Evolutionary conservation across 225 moss, liverwort and hornwort genomes (phyloP).

Genomic region (Marchantia paleacea): DNA sequence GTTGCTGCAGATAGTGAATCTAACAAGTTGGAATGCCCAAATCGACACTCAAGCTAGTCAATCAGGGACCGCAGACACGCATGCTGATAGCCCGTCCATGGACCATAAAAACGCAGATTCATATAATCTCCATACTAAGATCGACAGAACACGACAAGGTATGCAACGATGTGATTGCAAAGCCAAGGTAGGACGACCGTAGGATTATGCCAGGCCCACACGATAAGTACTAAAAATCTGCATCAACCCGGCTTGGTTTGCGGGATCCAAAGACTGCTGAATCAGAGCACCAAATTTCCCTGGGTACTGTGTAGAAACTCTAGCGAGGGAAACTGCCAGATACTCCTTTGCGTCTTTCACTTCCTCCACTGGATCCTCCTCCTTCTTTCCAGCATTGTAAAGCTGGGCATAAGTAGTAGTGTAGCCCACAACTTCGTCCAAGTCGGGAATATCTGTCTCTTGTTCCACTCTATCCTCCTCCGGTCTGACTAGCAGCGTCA

Average conservation of each 20-base stretch:
- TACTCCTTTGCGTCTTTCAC: slow-evolving; percentile 76
- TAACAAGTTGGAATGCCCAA: background rate
- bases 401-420: slow-evolving; percentile 90
- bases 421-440: slow-evolving; percentile 95
- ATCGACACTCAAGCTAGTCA: slow-evolving; percentile 2
- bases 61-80: background rate
- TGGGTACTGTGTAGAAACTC: slow-evolving; percentile 61
- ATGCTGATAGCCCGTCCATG: background rate
- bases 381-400: slow-evolving; percentile 93
- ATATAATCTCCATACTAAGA: background rate
- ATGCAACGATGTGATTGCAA: background rate
- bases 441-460: slow-evolving; percentile 87
- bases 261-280: slow-evolving; percentile 67
- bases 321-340: slow-evolving; percentile 64
- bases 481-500: slow-evolving; percentile 86
- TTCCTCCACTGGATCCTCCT: slow-evolving; percentile 89
- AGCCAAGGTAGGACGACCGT: background rate
- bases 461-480: slow-evolving; percentile 94
- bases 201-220: slow-evolving; percentile 38
- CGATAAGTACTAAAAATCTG: slow-evolving; percentile 66
- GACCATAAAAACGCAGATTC: background rate
- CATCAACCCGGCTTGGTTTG: slow-evolving; percentile 67
- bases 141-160: background rate
- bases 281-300: slow-evolving; percentile 59
- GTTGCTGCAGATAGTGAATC: background rate